phyloP scores from a whole-genome alignment of 2,329 filamentous ascomycete genomes.

The Camillea tinctor region DNA sequence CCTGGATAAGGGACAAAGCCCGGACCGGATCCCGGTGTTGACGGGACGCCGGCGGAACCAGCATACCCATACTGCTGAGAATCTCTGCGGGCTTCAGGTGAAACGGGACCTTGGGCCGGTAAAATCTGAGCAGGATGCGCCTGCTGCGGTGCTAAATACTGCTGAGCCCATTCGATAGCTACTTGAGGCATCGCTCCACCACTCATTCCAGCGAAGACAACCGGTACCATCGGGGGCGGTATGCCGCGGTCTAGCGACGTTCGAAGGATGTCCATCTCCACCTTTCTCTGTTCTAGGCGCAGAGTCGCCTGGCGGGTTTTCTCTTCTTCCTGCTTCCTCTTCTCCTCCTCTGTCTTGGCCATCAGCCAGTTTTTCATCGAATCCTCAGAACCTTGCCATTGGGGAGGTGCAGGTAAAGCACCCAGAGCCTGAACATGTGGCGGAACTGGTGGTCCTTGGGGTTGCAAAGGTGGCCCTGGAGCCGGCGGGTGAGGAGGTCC shows the following conservation, averaged over 20 bases:
- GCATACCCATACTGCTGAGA: constrained; percentile 45
- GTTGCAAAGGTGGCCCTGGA: constrained; percentile 29
- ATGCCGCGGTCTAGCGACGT: constrained; percentile 69
- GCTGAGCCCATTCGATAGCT: constrained; percentile 67
- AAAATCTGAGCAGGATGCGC: constrained; percentile 51
- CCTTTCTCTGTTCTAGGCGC: constrained; percentile 68
- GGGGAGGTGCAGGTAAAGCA: constrained; percentile 61
- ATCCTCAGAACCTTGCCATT: constrained; percentile 68
- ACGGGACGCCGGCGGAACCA: constrained; percentile 39
- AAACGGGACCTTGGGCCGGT: constrained; percentile 47
- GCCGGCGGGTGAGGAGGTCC: constrained; percentile 29
- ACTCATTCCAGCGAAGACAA: constrained; percentile 72
- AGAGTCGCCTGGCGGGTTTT: constrained; percentile 63
- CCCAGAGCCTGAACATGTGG: constrained; percentile 45
- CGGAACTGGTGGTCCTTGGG: constrained; percentile 32
- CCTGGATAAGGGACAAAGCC: constrained; percentile 43
- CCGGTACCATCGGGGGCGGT: constrained; percentile 70
- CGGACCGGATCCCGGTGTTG: constrained; percentile 42
- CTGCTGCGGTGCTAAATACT: constrained; percentile 56
- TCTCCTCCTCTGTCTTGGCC: constrained; percentile 72
- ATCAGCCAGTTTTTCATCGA: constrained; percentile 70
- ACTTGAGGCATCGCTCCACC: constrained; percentile 60
- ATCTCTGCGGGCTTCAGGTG: constrained; percentile 57
- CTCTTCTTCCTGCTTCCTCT: constrained; percentile 71
- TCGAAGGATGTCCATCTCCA: constrained; percentile 71